Base-by-base conservation (phyloP, 1,139 yeast genomes). In the Debaryomyces sp. region DNA sequence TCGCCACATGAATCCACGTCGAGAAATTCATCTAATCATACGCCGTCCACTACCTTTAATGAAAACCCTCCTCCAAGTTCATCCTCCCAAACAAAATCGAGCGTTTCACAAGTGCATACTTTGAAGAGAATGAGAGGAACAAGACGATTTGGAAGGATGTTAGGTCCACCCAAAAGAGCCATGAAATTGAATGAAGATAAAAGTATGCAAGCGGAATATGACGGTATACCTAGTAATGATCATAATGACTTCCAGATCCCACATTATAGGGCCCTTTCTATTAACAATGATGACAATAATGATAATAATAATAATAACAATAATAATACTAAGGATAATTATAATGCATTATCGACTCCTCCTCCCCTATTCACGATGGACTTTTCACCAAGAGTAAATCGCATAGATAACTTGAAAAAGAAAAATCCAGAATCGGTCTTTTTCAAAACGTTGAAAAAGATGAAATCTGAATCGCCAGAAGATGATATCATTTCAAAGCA, bases 161-260 rank as follows among this genome's bases (percentile, higher is more conserved):
- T 75, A 45, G 80, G 80, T 0, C 77, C 76, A 4, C 78, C 78
- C 1, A 66, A 71, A 53, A 57, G 78, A 37, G 73, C 72, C 3
- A 57, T 67, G 8, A 59, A 66, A 41, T 44, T 55, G n/a, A 54
- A 59, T 39, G 63, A 56, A 21, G 57, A 55, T 10, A 47, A 50
- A 12, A 32, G 12, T 15, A 17, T 5, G 6, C 29, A 35, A 13
- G 27, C 23, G 12, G 35, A 27, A 6, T 17, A 27, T 29, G 26
- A 45, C 12, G 13, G 26, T 10, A 29, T n/a, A 17, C n/a, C 33
- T 45, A 35, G 15, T 23, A 21, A 33, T 27, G 36, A 32, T 5
- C 13, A 23, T 22, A 24, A 26, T 17, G 12, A 27, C 5, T 15
- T 12, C 7, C 23, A 21, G 13, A 17, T 7, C 13, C 36, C 7